Percentiles rank a stretch among this genome's conserved stretches.
Evolutionary conservation across 2,329 filamentous ascomycete genomes (phyloP).

Genomic region (Penicillium psychrosexuale): DNA sequence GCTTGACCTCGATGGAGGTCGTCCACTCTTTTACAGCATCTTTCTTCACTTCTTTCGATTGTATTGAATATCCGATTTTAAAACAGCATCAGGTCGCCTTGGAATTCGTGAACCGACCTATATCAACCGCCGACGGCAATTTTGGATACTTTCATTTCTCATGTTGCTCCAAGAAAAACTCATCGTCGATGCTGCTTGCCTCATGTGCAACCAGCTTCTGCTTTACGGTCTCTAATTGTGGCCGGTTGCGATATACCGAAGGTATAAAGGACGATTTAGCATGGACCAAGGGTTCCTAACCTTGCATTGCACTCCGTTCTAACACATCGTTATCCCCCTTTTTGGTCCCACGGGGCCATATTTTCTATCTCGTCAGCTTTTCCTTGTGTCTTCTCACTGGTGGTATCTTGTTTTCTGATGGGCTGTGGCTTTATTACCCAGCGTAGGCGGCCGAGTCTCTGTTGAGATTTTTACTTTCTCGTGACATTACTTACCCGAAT

Average conservation of each 20-base stretch:
- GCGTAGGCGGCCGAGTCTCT: slow-evolving; percentile 6
- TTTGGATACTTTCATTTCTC: slow-evolving; percentile 4
- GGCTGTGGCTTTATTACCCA: slow-evolving; percentile 19
- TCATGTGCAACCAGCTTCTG: not conserved
- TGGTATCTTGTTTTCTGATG: slow-evolving; percentile 22
- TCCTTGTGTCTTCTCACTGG: slow-evolving; percentile 13
- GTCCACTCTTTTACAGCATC: slow-evolving; percentile 20
- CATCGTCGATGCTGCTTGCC: not conserved
- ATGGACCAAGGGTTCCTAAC: not conserved
- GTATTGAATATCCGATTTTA: slow-evolving; percentile 21
- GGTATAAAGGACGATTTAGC: slow-evolving; percentile 7
- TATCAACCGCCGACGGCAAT: slow-evolving; percentile 8
- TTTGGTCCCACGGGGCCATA: slow-evolving; percentile 21
- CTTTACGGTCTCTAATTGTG: not conserved
- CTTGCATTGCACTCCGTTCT: slow-evolving; percentile 14
- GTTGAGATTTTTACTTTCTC: slow-evolving; percentile 9
- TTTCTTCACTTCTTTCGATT: slow-evolving; percentile 13
- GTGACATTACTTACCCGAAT: slow-evolving; percentile 12
- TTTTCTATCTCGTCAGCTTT: slow-evolving; percentile 16
- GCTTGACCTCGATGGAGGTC: slow-evolving; percentile 12
- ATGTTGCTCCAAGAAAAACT: not conserved
- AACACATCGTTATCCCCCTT: slow-evolving; percentile 18
- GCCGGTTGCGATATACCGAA: slow-evolving; percentile 8
- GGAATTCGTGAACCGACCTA: slow-evolving; percentile 2
- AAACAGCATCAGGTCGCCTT: slow-evolving; percentile 10